Evolutionary conservation across 768 basidiomycete genomes (phyloP).

Genomic region (Lentinula detonsa): DNA sequence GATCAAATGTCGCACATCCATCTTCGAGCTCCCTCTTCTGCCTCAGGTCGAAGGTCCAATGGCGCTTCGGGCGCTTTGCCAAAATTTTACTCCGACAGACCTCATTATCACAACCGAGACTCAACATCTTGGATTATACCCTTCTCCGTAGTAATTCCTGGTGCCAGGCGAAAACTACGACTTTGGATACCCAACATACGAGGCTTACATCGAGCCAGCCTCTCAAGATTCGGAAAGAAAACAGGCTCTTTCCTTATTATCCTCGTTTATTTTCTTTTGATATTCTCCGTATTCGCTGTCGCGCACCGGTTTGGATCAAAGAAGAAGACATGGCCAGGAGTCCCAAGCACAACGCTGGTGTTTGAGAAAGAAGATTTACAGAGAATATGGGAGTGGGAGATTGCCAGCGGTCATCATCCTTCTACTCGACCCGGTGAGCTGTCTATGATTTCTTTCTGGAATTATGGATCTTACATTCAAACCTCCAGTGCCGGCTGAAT

Average conservation of each 20-base stretch:
- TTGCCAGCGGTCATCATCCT: constrained; percentile 86
- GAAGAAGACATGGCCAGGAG: constrained; percentile 32
- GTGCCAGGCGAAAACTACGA: constrained; percentile 51
- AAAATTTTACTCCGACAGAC: constrained; percentile 25
- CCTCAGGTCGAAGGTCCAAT: constrained; percentile 1
- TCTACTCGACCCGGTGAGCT: constrained; percentile 61
- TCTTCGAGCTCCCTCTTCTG: constrained; percentile 1
- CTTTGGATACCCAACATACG: constrained; percentile 50
- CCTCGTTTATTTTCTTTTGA: constrained; percentile 42
- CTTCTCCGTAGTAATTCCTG: constrained; percentile 52
- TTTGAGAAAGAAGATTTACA: constrained; percentile 67
- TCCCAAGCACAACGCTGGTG: constrained; percentile 51
- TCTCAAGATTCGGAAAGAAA: constrained; percentile 44
- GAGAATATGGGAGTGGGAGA: constrained; percentile 91
- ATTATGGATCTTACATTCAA: neutral
- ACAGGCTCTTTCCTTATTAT: constrained; percentile 50
- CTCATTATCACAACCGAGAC: constrained; percentile 21
- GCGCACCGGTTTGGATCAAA: constrained; percentile 33
- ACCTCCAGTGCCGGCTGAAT: constrained; percentile 1
- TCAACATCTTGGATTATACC: constrained; percentile 45
- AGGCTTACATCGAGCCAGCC: constrained; percentile 36
- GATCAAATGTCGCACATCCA: constrained; percentile 3
- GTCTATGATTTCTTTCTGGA: constrained; percentile 7
- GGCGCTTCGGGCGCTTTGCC: constrained; percentile 1
- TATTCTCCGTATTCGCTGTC: constrained; percentile 44